Evolutionary conservation across 768 basidiomycete genomes (phyloP), one percentile per base, ranked within the genome.

Genomic region (Lyophyllum shimeji): DNA sequence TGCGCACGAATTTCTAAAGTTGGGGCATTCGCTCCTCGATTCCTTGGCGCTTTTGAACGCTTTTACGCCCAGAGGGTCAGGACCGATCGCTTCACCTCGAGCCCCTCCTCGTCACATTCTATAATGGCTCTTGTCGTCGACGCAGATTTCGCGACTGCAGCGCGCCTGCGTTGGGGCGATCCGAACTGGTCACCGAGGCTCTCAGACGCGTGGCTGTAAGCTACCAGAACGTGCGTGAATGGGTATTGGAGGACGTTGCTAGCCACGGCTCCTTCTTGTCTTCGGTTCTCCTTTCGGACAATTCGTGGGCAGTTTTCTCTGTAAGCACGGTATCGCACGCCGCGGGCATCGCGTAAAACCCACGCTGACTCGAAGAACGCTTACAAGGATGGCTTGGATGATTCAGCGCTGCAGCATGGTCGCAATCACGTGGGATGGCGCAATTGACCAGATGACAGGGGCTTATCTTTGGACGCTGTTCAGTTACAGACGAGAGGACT

Each of bases 351-450:
- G 9, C 9, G 29, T 29, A 29, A 37, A 5, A 3, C 31, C 34
- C 7, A 37, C 34, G 15, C 34, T 11, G 34, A 37, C 34, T 12
- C 3, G 3, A 13, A 37, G 7, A 37, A 37, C 7, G 15, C 24
- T 2, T 24, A 15, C 25, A 23, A 46, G 27, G 25, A 27, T n/a
- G 37, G 21, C 39, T 17, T 27, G 20, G 50, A 51, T n/a, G 33
- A 25, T 24, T 51, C 50, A 40, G 50, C 37, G 15, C 34, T 17
- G 7, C 15, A 29, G 9, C 9, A 9, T 29, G 46, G 6, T 42
- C 9, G 49, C 12, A 24, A 20, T 50, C 49, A 50, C 49, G 49
- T 50, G 49, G 33, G 9, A 42, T 51, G 37, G 37, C 37, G 50
- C 52, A 13, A 46, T 53, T 11, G 15, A 5, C 33, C 34, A 46